Evolutionary conservation across 1,284 basidiomycete genomes (phyloP).

Genomic region (Retiboletus flavoniger): DNA sequence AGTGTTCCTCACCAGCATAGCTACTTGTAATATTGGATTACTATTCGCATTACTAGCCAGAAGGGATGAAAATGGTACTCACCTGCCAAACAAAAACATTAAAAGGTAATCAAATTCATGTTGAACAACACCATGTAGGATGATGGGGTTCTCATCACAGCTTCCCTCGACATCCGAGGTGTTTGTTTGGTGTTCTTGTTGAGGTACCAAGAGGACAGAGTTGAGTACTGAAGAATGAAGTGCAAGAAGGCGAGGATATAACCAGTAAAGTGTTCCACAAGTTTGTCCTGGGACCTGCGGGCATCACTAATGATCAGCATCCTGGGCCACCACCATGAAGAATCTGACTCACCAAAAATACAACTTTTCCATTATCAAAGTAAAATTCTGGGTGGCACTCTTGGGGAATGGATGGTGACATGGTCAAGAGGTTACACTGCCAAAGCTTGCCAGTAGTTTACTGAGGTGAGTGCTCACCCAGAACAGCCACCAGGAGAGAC

Average conservation of each 20-base stretch:
- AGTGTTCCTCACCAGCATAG: background rate
- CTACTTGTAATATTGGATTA: too few species aligned
- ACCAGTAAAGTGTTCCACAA: background rate
- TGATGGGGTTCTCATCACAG: conserved; percentile 10
- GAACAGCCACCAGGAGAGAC: too few species aligned
- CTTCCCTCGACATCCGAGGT: background rate
- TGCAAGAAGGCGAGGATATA: conserved; percentile 10
- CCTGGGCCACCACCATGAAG: too few species aligned
- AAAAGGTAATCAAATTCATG: too few species aligned
- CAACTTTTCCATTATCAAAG: background rate
- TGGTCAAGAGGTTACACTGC: background rate
- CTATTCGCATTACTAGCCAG: too few species aligned
- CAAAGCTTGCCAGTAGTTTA: too few species aligned
- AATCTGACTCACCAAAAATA: background rate
- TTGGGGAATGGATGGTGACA: background rate
- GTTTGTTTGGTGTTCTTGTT: background rate
- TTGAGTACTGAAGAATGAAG: conserved; percentile 3
- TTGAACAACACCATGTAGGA: background rate
- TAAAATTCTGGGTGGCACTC: background rate
- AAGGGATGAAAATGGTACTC: background rate
- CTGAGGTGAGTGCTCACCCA: too few species aligned
- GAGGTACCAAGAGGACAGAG: conserved; percentile 5
- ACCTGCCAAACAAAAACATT: background rate
- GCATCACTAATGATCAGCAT: too few species aligned
- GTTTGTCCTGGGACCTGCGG: background rate